Evolutionary conservation across 768 basidiomycete species (phyloP).

Genomic region (Lentinula sp.): DNA sequence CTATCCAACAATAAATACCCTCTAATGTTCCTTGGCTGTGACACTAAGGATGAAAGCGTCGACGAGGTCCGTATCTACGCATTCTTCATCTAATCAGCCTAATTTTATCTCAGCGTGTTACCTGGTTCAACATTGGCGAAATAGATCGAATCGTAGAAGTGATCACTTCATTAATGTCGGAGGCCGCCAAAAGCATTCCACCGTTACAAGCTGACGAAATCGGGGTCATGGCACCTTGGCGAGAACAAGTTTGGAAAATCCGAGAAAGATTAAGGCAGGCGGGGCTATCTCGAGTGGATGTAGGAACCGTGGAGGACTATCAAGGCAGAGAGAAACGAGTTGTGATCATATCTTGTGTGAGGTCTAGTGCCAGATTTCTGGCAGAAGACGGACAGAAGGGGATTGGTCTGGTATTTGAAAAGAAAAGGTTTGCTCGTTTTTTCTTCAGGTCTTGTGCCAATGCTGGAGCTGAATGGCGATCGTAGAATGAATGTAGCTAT

Average conservation of each 20-base stretch:
- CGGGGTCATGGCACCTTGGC: slow-evolving; percentile 47
- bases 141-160: slow-evolving; percentile 32
- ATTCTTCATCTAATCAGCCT: background rate
- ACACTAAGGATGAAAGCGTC: slow-evolving; percentile 34
- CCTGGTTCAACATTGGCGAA: slow-evolving; percentile 46
- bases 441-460: background rate
- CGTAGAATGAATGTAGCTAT: slow-evolving; percentile 49
- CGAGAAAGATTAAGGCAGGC: slow-evolving; percentile 39
- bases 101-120: slow-evolving; percentile 27
- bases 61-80: slow-evolving; percentile 30
- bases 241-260: slow-evolving; percentile 47
- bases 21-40: slow-evolving; percentile 38
- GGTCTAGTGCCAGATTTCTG: slow-evolving; percentile 38
- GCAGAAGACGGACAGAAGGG: slow-evolving; percentile 42
- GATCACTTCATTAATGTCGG: slow-evolving; percentile 32
- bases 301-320: slow-evolving; percentile 50
- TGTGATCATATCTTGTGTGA: slow-evolving; percentile 46
- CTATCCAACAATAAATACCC: slow-evolving; percentile 33
- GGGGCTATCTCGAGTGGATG: slow-evolving; percentile 35
- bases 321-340: slow-evolving; percentile 47
- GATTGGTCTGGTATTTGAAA: slow-evolving; percentile 38
- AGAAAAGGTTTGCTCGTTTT: slow-evolving; percentile 31
- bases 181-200: slow-evolving; percentile 30
- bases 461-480: background rate
- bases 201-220: slow-evolving; percentile 34